These are phyloP conservation scores for Paratinospora sagittata DNA, from an alignment of 164 flowering plant species.

Conservation along the genomic window DNA sequence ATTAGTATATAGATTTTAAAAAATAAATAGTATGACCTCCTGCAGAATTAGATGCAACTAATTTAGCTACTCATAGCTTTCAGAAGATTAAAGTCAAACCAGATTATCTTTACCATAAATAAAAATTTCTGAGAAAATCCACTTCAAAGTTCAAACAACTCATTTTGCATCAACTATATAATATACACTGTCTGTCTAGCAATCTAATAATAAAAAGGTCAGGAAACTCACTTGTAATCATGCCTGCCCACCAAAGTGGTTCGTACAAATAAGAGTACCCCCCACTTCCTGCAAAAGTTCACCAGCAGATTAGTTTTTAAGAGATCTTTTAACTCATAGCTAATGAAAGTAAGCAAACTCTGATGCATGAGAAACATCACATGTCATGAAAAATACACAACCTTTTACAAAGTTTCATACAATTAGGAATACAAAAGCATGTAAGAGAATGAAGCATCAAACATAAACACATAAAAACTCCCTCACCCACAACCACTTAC, in stretches of 20 bases:
- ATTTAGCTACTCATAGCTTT: too few relatives aligned
- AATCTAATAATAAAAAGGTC: background rate
- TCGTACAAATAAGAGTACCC: constrained; percentile 86
- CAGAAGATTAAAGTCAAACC: background rate
- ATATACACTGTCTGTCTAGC: background rate
- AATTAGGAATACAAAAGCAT: too few relatives aligned
- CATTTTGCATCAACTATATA: background rate
- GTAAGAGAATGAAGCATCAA: too few relatives aligned
- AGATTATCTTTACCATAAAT: background rate
- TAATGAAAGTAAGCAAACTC: background rate
- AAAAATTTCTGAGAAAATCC: background rate
- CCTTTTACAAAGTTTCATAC: too few relatives aligned
- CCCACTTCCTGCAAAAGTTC: constrained; percentile 52
- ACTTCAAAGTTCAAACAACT: background rate
- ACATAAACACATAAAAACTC: too few relatives aligned
- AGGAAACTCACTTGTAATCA: constrained; percentile 83
- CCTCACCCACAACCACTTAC: too few relatives aligned
- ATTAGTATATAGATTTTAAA: constrained; percentile 12
- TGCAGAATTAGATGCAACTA: background rate
- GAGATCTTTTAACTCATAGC: background rate
- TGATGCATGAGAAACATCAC: too few relatives aligned
- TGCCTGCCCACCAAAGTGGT: constrained; percentile 96
- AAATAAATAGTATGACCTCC: background rate
- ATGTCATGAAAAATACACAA: too few relatives aligned
- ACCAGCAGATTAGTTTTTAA: background rate